Conservation (phyloP, 768 basidiomycete species). For the Podaxis sp. region DNA sequence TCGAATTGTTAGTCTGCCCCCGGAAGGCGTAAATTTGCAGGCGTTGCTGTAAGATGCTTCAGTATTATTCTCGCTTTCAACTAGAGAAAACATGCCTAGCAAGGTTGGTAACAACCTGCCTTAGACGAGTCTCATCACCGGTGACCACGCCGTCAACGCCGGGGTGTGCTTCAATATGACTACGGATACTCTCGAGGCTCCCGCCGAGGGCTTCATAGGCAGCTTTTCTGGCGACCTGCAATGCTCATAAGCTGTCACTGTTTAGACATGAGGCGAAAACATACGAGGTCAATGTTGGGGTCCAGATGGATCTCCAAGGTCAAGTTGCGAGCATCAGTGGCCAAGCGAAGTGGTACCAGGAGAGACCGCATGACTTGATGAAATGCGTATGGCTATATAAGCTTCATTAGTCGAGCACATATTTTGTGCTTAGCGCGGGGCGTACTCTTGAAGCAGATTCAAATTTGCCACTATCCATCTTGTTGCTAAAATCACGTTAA, state of each 20-base stretch:
- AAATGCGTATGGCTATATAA: slow-evolving; percentile 60
- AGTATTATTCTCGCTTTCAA: neutral
- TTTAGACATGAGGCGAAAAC: slow-evolving; percentile 11
- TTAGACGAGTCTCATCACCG: slow-evolving; percentile 77
- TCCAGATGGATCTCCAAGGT: slow-evolving; percentile 70
- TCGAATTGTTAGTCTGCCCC: slow-evolving; percentile 61
- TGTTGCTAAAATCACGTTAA: slow-evolving; percentile 44
- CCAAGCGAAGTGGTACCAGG: slow-evolving; percentile 62
- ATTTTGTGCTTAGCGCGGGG: neutral
- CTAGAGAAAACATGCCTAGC: slow-evolving; percentile 45
- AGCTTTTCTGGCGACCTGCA: slow-evolving; percentile 54
- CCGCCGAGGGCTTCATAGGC: slow-evolving; percentile 59
- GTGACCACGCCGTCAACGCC: slow-evolving; percentile 66
- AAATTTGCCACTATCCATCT: slow-evolving; percentile 85
- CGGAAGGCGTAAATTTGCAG: slow-evolving; percentile 73
- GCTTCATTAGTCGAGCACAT: slow-evolving; percentile 3
- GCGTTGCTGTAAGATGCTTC: slow-evolving; percentile 47
- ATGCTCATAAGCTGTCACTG: neutral
- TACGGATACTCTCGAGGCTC: slow-evolving; percentile 31
- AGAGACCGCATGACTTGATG: slow-evolving; percentile 75
- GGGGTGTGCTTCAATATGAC: slow-evolving; percentile 39
- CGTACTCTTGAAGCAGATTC: slow-evolving; percentile 56
- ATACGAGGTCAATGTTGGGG: slow-evolving; percentile 56
- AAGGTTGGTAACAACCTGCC: slow-evolving; percentile 82
- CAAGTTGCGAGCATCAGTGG: slow-evolving; percentile 62